Base-by-base conservation (phyloP, 768 basidiomycete species). In the Suillus discolor region DNA sequence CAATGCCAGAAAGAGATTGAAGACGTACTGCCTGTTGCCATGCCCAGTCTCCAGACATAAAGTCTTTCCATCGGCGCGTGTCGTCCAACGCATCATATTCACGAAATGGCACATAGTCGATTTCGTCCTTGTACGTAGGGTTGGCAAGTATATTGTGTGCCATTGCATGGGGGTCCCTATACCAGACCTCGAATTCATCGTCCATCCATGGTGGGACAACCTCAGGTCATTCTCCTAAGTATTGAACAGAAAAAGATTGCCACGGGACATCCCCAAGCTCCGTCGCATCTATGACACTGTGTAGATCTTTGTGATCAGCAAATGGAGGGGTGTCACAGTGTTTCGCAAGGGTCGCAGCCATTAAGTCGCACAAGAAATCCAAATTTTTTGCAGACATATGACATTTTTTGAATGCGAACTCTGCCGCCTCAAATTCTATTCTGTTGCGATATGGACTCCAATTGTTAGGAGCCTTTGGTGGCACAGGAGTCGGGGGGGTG, bases 131-230 rank as follows among this genome's bases (percentile, higher is more conserved):
- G n/a, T n/a, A n/a, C n/a, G n/a, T n/a, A n/a, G n/a, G n/a, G n/a
- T n/a, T n/a, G n/a, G n/a, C n/a, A n/a, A n/a, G n/a, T n/a, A 71
- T 66, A 23, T 71, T 69, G 1, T 68, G 67, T 9, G 68, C 60
- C 20, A 74, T 68, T 0, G 53, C 44, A 18, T 62, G 62, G 0
- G 71, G 70, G 62, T 71, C 66, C 5, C 72, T 68, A 61, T 66
- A 77, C 73, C 74, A 77, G 34, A 78, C 70, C 34, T 74, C 68
- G 51, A 68, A 78, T 4, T 65, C 66, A 20, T 70, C 54, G 0
- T 57, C 54, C 71, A 75, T 79, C 78, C 76, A 78, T 12, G 63
- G 31, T 1, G 74, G 72, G 13, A 49, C 51, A 11, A 62, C 41
- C 4, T 69, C 61, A 1, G 68, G 65, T 13, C 61, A 15, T 9